Base-by-base conservation (phyloP, 1,139 yeast species). In the Lodderomyces metapsilosis region DNA sequence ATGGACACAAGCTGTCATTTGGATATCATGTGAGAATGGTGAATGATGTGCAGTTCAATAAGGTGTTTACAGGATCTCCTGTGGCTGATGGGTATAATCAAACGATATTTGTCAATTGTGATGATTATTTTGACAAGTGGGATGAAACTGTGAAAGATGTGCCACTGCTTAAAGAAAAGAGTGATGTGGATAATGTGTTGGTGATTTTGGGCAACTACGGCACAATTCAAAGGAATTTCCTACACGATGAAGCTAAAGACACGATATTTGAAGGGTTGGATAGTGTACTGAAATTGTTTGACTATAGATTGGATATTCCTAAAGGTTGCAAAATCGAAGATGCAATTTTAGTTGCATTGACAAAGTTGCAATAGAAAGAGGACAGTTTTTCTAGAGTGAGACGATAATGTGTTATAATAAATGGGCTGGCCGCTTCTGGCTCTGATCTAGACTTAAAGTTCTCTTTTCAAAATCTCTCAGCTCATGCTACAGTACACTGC, bases 11-110 rank as follows among this genome's bases (percentile, higher is more conserved):
- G 46, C 69, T 79, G 6, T 69, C 84, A 5, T 86, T 82, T 60
- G 96, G 95, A 0, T 89, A 85, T 60, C 78, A 75, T 46, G 91
- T 89, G 3, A 70, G 97, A 43, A 64, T 84, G 13, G 87, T 86
- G 2, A 68, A 69, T 39, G 68, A 69, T 38, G 33, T 22, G 15
- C 59, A 67, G 9, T 82, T 88, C 53, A 77, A 80, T 37, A 69
- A 80, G 13, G 64, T 89, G 0, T 89, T 88, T 61, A 83, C 94
- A 7, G 87, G 84, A 53, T 73, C 85, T 39, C 70, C 84, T 2
- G 73, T 72, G 40, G 72, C 79, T 9, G 80, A 80, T 5, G 96
- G 96, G 0, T 89, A 88, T 58, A 71, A 83, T 1, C 79, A 78
- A 48, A 74, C 89, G 3, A 60, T 84, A 1, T 84, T 76, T 61